These are phyloP conservation scores for Thielaviopsis ethacetica DNA, from an alignment of 2,329 filamentous ascomycete species.

Conservation along the genomic window DNA sequence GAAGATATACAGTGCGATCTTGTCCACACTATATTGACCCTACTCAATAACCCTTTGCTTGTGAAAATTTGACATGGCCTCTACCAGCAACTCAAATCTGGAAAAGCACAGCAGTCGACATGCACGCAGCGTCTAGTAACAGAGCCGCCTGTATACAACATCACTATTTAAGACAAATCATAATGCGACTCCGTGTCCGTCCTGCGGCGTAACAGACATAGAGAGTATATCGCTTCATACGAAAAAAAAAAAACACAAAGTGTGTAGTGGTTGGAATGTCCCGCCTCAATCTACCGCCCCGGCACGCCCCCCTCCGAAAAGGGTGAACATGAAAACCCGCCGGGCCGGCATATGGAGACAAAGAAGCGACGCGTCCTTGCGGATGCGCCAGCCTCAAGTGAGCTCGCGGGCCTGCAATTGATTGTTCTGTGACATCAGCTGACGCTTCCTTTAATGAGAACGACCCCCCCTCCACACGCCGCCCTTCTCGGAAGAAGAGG, in stretches of 20 bases:
- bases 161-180: background rate
- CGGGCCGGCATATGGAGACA: slow-evolving; percentile 10
- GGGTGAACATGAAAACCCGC: background rate
- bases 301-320: slow-evolving; percentile 4
- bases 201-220: slow-evolving; percentile 2
- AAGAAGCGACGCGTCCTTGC: background rate
- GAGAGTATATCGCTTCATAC: background rate
- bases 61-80: background rate
- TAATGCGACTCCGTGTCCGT: background rate
- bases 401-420: slow-evolving; percentile 13
- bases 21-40: background rate
- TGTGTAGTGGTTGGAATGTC: slow-evolving; percentile 8
- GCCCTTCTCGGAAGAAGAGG: background rate
- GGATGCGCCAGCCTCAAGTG: background rate
- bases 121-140: too few relatives aligned
- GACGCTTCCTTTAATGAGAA: slow-evolving; percentile 11
- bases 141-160: background rate
- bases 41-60: background rate
- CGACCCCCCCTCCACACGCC: background rate
- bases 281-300: slow-evolving; percentile 12
- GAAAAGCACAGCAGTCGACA: too few relatives aligned
- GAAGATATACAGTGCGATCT: background rate
- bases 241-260: background rate
- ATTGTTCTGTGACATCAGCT: slow-evolving; percentile 13
- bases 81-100: background rate